Evolutionary conservation across 495 filamentous ascomycete genomes (phyloP), one percentile per base, ranked within the genome.

Genomic region (Aspergillus affinis): DNA sequence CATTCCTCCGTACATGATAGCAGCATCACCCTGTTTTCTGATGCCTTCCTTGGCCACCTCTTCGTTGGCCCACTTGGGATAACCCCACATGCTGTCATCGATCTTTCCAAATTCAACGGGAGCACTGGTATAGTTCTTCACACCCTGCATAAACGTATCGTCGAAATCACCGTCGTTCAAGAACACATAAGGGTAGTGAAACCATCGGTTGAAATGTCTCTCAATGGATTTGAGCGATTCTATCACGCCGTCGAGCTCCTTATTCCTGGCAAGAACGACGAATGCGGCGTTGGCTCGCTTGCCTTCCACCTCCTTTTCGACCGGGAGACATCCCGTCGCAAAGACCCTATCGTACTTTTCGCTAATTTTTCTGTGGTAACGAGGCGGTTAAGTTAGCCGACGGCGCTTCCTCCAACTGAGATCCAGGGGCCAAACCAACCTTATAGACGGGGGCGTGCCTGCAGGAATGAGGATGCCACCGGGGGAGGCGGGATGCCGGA

Each of bases 1-100:
- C 86, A 99, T 93, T 21, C 94, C 94, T 75, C 94, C 94, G 73
- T 99, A 99, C 94, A 99, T 99, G 77, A 99, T 97, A 44, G 95
- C 94, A 55, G 88, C 87, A 78, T 99, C 94, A 67, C 94, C 94
- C 73, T 99, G 94, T 77, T 96, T 94, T 51, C 87, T 81, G 65
- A 99, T 91, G 58, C 92, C 93, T 74, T 99, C 94, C 78, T 92
- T 93, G 57, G 93, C 94, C 36, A 96, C 91, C 69, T 91, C 91
- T 47, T 84, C 80, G 72, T 99, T 92, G 59, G 94, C 88, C 95
- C 95, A 98, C 65, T 98, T 91, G 15, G 95, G 94, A 73, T 87
- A 98, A 44, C 93, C 94, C 94, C 94, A 99, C 87, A 93, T 92
- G 48, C 81, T 83, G 19, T 89, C 81, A 59, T 92, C 90, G 63